These are phyloP conservation scores for Didymella sp. DNA, from an alignment of 2,329 filamentous ascomycete genomes.

Conservation along the genomic window DNA sequence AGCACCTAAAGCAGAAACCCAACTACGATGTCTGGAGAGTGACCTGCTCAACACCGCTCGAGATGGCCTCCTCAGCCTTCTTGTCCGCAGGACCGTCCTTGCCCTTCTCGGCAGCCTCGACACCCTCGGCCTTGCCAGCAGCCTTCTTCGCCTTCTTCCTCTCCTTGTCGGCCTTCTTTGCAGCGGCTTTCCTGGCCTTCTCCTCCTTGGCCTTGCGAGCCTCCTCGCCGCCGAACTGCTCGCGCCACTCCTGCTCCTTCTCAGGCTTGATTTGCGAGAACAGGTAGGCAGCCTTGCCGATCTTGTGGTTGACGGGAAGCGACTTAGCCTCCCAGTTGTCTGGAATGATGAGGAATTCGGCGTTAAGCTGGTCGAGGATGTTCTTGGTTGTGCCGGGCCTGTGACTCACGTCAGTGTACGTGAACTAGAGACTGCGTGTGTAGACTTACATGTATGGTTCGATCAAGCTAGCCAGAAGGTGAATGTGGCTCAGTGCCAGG, in stretches of 20 bases:
- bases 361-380: constrained; percentile 79
- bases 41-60: constrained; percentile 55
- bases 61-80: constrained; percentile 54
- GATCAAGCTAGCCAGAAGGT: constrained; percentile 79
- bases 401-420: constrained; percentile 12
- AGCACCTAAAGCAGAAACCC: background rate
- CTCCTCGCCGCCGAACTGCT: constrained; percentile 73
- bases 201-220: constrained; percentile 73
- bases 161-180: constrained; percentile 69
- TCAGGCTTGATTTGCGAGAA: constrained; percentile 84
- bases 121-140: constrained; percentile 73
- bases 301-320: constrained; percentile 72
- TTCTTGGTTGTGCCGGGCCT: constrained; percentile 59
- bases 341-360: constrained; percentile 65
- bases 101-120: constrained; percentile 79
- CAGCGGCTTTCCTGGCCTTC: constrained; percentile 65
- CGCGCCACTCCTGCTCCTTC: constrained; percentile 84
- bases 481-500: constrained; percentile 81
- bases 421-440: background rate
- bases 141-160: constrained; percentile 65
- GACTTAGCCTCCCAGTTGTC: constrained; percentile 49
- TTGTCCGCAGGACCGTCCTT: constrained; percentile 55
- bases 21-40: constrained; percentile 52
- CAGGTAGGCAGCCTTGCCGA: constrained; percentile 79
- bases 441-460: constrained; percentile 74